Conservation (phyloP, 192 early-diverging fungal species). For the Coemansia sp. region DNA sequence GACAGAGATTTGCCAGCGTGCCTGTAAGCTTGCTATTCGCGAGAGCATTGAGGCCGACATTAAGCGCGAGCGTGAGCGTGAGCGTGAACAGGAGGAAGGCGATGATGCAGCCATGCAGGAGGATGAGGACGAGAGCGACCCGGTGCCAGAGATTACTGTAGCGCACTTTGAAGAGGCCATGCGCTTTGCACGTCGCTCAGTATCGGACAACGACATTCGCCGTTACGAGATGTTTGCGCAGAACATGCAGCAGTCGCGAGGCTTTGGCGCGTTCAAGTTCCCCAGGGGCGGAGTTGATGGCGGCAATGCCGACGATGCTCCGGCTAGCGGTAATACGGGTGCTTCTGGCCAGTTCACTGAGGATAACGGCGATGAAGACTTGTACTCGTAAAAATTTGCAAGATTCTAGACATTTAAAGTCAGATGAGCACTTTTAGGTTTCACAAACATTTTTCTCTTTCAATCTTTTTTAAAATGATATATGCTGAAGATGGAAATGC, state of each 20-base stretch:
- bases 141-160: conserved; percentile 86
- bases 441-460: conserved; percentile 1
- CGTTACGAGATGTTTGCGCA: conserved; percentile 99
- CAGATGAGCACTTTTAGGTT: background rate
- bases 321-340: conserved; percentile 8
- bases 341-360: conserved; percentile 42
- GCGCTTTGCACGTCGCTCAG: conserved; percentile 93
- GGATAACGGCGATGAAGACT: conserved; percentile 47
- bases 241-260: conserved; percentile 93
- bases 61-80: conserved; percentile 67
- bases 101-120: conserved; percentile 74
- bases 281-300: conserved; percentile 60
- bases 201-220: conserved; percentile 94
- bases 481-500: conserved; percentile 33
- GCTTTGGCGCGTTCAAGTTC: conserved; percentile 97
- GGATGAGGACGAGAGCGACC: conserved; percentile 73
- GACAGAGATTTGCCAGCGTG: conserved; percentile 98
- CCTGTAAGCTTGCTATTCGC: conserved; percentile 95
- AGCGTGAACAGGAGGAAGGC: conserved; percentile 66
- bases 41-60: conserved; percentile 92
- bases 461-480: conserved; percentile 18
- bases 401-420: background rate
- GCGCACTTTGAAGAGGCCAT: conserved; percentile 99
- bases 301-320: conserved; percentile 15
- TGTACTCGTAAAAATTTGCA: conserved; percentile 39